Conservation (phyloP, 306 rosid genomes). For the Vigna angularis region DNA sequence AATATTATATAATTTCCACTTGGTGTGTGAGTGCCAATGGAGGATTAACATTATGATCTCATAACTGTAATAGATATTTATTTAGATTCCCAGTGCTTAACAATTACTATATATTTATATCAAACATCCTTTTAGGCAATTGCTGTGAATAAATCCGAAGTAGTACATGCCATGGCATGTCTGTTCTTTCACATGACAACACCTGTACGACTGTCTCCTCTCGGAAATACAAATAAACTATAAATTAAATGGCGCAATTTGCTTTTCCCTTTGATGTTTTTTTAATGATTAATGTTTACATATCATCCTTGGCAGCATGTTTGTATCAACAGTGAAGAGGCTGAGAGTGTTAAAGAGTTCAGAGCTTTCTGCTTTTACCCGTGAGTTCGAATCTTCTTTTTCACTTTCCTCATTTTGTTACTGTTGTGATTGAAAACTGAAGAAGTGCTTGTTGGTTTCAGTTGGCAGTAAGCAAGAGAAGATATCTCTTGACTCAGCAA, state of each 20-base stretch:
- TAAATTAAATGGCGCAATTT: conserved; percentile 12
- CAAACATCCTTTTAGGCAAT: conserved; percentile 23
- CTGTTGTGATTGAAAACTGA: not conserved
- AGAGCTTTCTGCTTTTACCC: conserved; percentile 80
- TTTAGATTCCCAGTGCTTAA: conserved; percentile 58
- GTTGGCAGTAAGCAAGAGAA: conserved; percentile 62
- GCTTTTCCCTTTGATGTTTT: not conserved
- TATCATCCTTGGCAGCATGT: conserved; percentile 75
- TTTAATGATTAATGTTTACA: not conserved
- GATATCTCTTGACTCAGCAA: conserved; percentile 46
- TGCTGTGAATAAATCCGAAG: conserved; percentile 42
- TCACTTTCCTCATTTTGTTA: not conserved
- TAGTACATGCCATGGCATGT: conserved; percentile 50
- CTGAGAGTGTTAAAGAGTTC: conserved; percentile 92
- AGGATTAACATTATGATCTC: conserved; percentile 7
- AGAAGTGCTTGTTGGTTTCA: conserved; percentile 16
- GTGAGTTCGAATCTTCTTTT: conserved; percentile 63
- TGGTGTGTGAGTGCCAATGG: conserved; percentile 6
- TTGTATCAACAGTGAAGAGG: conserved; percentile 89
- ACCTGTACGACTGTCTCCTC: conserved; percentile 44
- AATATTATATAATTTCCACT: conserved; percentile 41
- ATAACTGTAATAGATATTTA: not conserved
- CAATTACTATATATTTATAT: conserved; percentile 24
- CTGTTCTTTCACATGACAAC: conserved; percentile 44
- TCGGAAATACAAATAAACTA: conserved; percentile 36